A percentile compares a stretch with the other conserved stretches of the same genome.
Conservation (phyloP, 352 stramenopile species). For the Thraustochytrium striatum region DNA sequence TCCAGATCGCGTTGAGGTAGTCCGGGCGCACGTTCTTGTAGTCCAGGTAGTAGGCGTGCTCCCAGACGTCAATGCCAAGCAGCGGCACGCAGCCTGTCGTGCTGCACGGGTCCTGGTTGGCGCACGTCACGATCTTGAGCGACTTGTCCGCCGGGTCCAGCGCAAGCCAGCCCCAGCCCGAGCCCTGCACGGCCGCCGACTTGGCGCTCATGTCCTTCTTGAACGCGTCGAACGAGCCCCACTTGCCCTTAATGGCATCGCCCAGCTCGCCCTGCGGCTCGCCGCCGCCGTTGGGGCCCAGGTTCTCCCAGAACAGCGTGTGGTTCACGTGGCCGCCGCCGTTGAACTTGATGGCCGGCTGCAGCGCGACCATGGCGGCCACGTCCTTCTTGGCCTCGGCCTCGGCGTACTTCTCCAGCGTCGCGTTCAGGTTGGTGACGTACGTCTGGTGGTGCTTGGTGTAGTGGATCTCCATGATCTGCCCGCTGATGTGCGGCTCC, state of each 20-base stretch:
- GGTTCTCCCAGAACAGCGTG: slow-evolving; percentile 77
- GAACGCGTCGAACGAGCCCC: slow-evolving; percentile 76
- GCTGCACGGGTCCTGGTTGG: slow-evolving; percentile 91
- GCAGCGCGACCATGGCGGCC: slow-evolving; percentile 79
- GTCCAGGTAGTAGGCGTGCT: slow-evolving; percentile 79
- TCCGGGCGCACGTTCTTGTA: slow-evolving; percentile 91
- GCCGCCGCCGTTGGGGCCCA: neutral
- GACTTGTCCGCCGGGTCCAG: slow-evolving; percentile 72
- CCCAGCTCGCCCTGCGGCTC: neutral
- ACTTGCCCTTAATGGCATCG: slow-evolving; percentile 70
- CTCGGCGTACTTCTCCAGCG: slow-evolving; percentile 85
- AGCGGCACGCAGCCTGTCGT: slow-evolving; percentile 78
- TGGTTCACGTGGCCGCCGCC: slow-evolving; percentile 97
- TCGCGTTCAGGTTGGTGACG: slow-evolving; percentile 90
- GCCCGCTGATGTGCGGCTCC: slow-evolving; percentile 71
- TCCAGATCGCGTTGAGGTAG: slow-evolving; percentile 96
- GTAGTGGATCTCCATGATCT: slow-evolving; percentile 91
- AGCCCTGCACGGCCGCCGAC: slow-evolving; percentile 89
- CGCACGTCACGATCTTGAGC: slow-evolving; percentile 77
- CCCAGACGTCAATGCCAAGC: slow-evolving; percentile 95
- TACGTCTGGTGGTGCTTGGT: slow-evolving; percentile 94
- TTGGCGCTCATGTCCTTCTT: slow-evolving; percentile 69
- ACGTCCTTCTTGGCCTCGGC: slow-evolving; percentile 78
- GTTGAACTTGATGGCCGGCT: slow-evolving; percentile 93
- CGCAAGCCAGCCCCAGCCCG: slow-evolving; percentile 95